phyloP scores from a whole-genome alignment of 352 stramenopile genomes.

The Phytophthora vignae region DNA sequence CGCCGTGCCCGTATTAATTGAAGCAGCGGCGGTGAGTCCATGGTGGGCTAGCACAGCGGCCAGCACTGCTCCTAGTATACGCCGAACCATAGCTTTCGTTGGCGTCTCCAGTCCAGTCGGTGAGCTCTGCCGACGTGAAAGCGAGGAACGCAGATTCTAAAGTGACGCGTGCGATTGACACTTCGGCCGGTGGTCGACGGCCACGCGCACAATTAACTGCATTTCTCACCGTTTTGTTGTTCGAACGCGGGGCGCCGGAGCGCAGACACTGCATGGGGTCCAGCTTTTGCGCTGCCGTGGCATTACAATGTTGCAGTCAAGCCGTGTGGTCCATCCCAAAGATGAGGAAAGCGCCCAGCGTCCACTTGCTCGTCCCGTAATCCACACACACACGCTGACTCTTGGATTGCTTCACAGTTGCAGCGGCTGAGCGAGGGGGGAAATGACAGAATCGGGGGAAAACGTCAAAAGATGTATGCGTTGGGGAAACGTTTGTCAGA shows the following conservation, averaged over 20 bases:
- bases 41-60: constrained; percentile 10
- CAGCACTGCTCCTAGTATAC: constrained; percentile 1
- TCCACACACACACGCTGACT: too few relatives aligned
- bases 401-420: too few relatives aligned
- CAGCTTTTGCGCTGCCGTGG: constrained; percentile 16
- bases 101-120: too few relatives aligned
- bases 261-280: neutral
- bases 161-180: neutral
- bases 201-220: constrained; percentile 12
- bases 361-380: neutral
- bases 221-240: constrained; percentile 32
- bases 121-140: too few relatives aligned
- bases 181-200: too few relatives aligned
- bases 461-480: too few relatives aligned
- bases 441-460: too few relatives aligned
- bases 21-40: constrained; percentile 11
- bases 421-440: too few relatives aligned
- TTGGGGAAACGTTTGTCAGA: too few relatives aligned
- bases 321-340: constrained; percentile 10
- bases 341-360: constrained; percentile 1
- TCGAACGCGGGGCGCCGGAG: constrained; percentile 16
- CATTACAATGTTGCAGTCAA: neutral
- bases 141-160: neutral
- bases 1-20: constrained; percentile 14
- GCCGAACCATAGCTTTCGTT: constrained; percentile 4